Evolutionary conservation across 495 filamentous ascomycete species (phyloP), one percentile per base, ranked within the genome.

Genomic region (Penicillium dipodomyicola): DNA sequence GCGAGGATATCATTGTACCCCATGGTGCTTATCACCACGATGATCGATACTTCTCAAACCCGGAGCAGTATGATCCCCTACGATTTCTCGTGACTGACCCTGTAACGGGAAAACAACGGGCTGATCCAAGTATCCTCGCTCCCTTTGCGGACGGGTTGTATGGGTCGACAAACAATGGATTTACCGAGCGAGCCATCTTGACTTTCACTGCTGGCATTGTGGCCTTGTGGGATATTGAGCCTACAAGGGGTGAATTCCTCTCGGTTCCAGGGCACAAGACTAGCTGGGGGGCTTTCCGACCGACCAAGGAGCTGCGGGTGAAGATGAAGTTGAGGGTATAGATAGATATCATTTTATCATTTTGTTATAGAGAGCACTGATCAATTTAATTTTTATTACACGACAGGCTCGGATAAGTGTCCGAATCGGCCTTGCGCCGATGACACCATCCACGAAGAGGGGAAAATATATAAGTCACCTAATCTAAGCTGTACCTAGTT

Each of bases 21-120:
- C 76, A 80, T 57, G 80, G 77, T 7, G 65, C 79, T 33, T 72
- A 82, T 49, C 73, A 80, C 48, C 74, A 67, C 5, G 80, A 85
- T 61, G 64, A 77, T 4, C 61, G 56, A 17, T 74, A 75, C 41
- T 85, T 80, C 55, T 64, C 68, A 2, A 74, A 82, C 29, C 80
- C 82, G 0, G 62, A 67, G 41, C 69, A 74, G 41, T 87, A 80
- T 58, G 75, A 78, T 51, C 79, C 80, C 1, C 71, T 80, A 19
- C 69, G 84, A 15, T 82, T 80, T 52, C 70, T 85, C n/a, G 56
- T 72, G 14, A 70, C 61, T 14, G 69, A 77, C 43, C 54, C 71
- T 22, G 67, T 72, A 60, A 71, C 58, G 37, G 68, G 60, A 2
- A 47, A 32, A 48, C 70, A 70, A 52, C 59, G 45, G 32, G 73